phyloP scores from a whole-genome alignment of 1,139 yeast genomes.

The Candida buenavistaensis region DNA sequence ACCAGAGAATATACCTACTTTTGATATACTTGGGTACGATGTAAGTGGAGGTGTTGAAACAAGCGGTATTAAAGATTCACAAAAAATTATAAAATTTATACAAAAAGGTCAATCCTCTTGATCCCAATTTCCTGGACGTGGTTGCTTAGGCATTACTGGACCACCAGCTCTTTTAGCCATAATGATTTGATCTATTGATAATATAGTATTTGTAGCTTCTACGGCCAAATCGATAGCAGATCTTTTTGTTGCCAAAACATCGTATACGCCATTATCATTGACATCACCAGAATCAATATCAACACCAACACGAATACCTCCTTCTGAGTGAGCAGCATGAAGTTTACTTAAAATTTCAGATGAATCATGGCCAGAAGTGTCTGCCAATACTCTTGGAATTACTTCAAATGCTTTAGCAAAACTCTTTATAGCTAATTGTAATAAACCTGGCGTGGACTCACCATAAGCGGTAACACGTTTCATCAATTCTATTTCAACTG shows the following conservation, averaged over 20 bases:
- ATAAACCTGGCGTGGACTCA: constrained; percentile 88
- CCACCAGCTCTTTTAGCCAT: constrained; percentile 98
- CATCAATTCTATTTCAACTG: constrained; percentile 89
- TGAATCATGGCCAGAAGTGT: constrained; percentile 90
- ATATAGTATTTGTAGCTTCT: constrained; percentile 89
- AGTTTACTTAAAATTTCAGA: constrained; percentile 84
- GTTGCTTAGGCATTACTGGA: constrained; percentile 86
- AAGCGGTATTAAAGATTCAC: constrained; percentile 63
- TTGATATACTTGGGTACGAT: constrained; percentile 79
- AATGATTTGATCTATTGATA: constrained; percentile 87
- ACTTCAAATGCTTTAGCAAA: constrained; percentile 95
- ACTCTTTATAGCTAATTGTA: constrained; percentile 91
- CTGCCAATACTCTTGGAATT: constrained; percentile 88
- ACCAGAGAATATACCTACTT: constrained; percentile 70
- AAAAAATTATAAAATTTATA: constrained; percentile 61
- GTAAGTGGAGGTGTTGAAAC: constrained; percentile 94
- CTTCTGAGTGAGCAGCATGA: constrained; percentile 75
- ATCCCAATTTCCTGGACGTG: constrained; percentile 96
- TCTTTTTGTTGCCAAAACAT: constrained; percentile 75
- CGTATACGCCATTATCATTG: constrained; percentile 67
- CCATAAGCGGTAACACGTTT: constrained; percentile 79
- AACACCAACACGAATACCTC: constrained; percentile 35
- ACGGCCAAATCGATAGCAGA: constrained; percentile 93
- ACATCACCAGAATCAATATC: constrained; percentile 83
- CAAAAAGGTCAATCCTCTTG: constrained; percentile 73